Evolutionary conservation across 345 rosid species (phyloP), one percentile per base, ranked within the genome.

Genomic region (Leavenworthia alabamica): DNA sequence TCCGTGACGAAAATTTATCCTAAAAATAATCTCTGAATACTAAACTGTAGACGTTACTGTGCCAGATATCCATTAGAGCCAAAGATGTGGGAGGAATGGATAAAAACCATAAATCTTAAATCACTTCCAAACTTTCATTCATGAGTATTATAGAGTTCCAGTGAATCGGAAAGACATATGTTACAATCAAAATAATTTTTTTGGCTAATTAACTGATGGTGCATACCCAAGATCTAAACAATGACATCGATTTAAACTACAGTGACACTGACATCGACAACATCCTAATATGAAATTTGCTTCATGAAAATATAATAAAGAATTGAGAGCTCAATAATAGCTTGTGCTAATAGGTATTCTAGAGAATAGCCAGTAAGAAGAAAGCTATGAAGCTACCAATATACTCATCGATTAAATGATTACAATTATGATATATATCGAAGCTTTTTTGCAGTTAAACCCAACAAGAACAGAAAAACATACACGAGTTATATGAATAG

Each of bases 381-480:
- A 70, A 46, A 55, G 44, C 73, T 54, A 62, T 9, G 19, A 68
- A 51, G 13, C 56, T 60, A 51, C 33, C 47, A 27, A 50, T 51
- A 60, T 19, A 28, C 57, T 28, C 20, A 53, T 20, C 16, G 3
- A 28, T 28, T 11, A 53, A 42, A 69, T 26, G 32, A 43, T 45
- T 16, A 51, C 15, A 31, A 4, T 17, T 7, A 41, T 32, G 73
- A 51, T 50, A 35, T n/a, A 61, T 27, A 10, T 69, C 42, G 36
- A 43, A 51, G 40, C 8, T 51, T 51, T 60, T 42, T 16, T 19
- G 62, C 62, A 45, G 43, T 44, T 33, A 48, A 32, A 59, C 57
- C 53, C 57, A 29, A 26, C n/a, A 35, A 32, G 46, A 71, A 46
- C 27, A 59, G 33, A 31, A 64, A 51, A 17, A 58, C 59, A 35